Evolutionary conservation across 768 basidiomycete genomes (phyloP).

Genomic region (Boletus barrowsii): DNA sequence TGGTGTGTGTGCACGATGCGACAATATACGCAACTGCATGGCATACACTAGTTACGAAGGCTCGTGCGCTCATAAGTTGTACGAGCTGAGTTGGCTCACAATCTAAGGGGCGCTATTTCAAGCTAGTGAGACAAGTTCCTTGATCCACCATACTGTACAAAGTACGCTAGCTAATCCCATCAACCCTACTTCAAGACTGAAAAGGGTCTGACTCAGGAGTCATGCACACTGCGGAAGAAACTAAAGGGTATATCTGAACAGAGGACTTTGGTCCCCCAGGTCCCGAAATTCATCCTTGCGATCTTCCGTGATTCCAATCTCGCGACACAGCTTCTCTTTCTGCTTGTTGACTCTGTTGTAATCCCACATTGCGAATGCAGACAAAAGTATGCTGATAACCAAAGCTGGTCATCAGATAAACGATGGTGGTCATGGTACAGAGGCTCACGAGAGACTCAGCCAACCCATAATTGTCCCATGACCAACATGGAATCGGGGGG

Average conservation of each 20-base stretch:
- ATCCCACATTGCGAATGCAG: slow-evolving; percentile 45
- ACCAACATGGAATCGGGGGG: slow-evolving; percentile 37
- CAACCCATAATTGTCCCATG: slow-evolving; percentile 39
- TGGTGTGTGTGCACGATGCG: too few relatives aligned
- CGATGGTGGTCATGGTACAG: slow-evolving; percentile 9
- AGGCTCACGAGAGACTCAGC: slow-evolving; percentile 26
- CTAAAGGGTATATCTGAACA: slow-evolving; percentile 43
- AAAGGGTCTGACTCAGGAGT: too few relatives aligned
- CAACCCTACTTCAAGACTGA: too few relatives aligned
- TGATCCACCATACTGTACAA: too few relatives aligned
- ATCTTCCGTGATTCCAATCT: slow-evolving; percentile 41
- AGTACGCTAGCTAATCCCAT: too few relatives aligned
- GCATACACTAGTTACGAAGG: too few relatives aligned
- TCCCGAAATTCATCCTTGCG: slow-evolving; percentile 41
- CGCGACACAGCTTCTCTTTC: slow-evolving; percentile 44
- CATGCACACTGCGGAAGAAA: background rate
- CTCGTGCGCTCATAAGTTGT: too few relatives aligned
- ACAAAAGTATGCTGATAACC: slow-evolving; percentile 38
- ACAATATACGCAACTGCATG: too few relatives aligned
- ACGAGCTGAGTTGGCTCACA: too few relatives aligned
- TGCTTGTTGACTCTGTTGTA: slow-evolving; percentile 48
- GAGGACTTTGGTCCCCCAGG: slow-evolving; percentile 53
- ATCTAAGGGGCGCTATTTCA: too few relatives aligned
- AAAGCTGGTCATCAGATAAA: slow-evolving; percentile 26
- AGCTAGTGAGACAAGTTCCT: too few relatives aligned